A percentile compares a stretch with the other conserved stretches of the same genome.
These are phyloP conservation scores for Cochlearia excelsa DNA, from an alignment of 345 rosid genomes.

Conservation along the genomic window DNA sequence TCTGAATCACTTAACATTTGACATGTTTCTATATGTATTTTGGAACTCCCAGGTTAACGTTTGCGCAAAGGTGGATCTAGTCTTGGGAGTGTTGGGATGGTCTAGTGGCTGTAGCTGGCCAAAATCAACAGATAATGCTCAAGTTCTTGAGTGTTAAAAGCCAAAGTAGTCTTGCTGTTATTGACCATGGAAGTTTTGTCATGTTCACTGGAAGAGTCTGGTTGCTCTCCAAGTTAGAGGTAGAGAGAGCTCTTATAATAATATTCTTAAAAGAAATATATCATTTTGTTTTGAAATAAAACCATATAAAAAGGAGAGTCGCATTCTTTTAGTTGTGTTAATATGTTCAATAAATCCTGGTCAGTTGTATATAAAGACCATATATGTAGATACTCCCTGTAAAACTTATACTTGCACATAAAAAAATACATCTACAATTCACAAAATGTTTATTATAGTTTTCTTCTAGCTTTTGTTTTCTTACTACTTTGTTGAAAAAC, in stretches of 20 bases:
- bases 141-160: constrained; percentile 60
- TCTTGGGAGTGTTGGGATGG: constrained; percentile 90
- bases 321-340: constrained; percentile 36
- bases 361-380: constrained; percentile 36
- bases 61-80: constrained; percentile 69
- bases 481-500: not conserved
- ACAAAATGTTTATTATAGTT: not conserved
- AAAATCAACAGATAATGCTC: constrained; percentile 44
- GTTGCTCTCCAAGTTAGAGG: constrained; percentile 33
- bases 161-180: constrained; percentile 17
- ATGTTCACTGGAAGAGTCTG: constrained; percentile 25
- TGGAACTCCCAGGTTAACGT: constrained; percentile 54
- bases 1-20: constrained; percentile 1
- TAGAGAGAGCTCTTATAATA: constrained; percentile 26
- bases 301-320: constrained; percentile 14
- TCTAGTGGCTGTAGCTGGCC: constrained; percentile 97
- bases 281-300: constrained; percentile 18
- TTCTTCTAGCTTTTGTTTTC: constrained; percentile 3
- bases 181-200: constrained; percentile 40
- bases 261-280: constrained; percentile 23
- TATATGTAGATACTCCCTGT: constrained; percentile 36
- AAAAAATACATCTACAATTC: constrained; percentile 21
- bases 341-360: constrained; percentile 30
- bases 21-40: constrained; percentile 8
- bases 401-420: constrained; percentile 32